Evolutionary conservation across 228 moss, liverwort and hornwort species (phyloP), one percentile per base, ranked within the genome.

Genomic region (Sphagnum fallax): DNA sequence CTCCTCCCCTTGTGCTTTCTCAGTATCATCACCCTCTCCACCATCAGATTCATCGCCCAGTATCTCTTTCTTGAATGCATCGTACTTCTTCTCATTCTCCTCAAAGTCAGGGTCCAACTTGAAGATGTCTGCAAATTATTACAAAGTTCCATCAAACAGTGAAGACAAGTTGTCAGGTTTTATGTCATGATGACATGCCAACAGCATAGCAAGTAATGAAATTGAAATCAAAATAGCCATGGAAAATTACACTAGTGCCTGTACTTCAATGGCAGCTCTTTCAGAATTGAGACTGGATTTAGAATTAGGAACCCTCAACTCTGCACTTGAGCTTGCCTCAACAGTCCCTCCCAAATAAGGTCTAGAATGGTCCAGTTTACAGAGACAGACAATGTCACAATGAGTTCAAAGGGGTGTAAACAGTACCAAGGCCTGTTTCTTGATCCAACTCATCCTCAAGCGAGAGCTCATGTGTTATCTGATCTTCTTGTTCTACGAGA

Each of bases 401-500:
- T 60, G 60, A 14, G 6, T 60, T 2, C 0, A 10, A 60, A 10
- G 60, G 60, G 14, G 5, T 13, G 6, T 4, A 62, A 53, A 53
- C 51, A n/a, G 6, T 71, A 79, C 79, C 82, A 51, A 94, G 92
- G 60, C 62, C 70, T 32, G 88, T 81, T 81, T 90, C 91, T 68
- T 87, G 90, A 73, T 93, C 93, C 16, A 93, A 75, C 47, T 93
- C 87, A 69, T 91, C 93, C 50, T 87, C 85, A 10, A 93, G 65
- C 2, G 87, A 87, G 7, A 93, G 82, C 68, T 89, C 89, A 65
- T 93, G 93, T 15, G 93, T 93, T 58, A 93, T 90, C 75, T 93
- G 90, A 60, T 93, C 89, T 63, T 89, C 91, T 73, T 90, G 86
- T 76, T 90, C 93, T 14, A 93, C 87, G 5, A 93, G 89, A 65